phyloP scores from a whole-genome alignment of 225 moss, liverwort and hornwort genomes.

The Takakia lepidozioides region DNA sequence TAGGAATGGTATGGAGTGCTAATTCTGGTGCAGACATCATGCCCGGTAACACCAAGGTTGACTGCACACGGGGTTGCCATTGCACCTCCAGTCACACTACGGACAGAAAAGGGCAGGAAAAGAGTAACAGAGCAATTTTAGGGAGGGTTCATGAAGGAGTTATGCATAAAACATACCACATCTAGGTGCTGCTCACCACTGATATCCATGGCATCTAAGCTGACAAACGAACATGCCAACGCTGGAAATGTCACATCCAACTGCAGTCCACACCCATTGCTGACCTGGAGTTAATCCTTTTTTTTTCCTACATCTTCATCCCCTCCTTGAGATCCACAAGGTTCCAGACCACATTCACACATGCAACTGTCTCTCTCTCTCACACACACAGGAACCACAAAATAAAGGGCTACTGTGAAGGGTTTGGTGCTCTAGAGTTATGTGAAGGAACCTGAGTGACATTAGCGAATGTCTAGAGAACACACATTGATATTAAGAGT shows the following conservation, averaged over 20 bases:
- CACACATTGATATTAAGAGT: slow-evolving; percentile 90
- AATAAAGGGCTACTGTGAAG: not conserved
- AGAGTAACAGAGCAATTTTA: too few relatives aligned
- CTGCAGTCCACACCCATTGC: slow-evolving; percentile 39
- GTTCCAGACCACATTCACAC: not conserved
- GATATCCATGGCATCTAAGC: slow-evolving; percentile 99
- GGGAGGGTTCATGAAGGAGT: too few relatives aligned
- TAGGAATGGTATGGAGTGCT: too few relatives aligned
- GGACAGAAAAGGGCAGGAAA: too few relatives aligned
- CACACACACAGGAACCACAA: not conserved
- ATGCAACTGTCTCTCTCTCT: not conserved
- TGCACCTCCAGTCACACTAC: too few relatives aligned
- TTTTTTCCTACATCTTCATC: not conserved
- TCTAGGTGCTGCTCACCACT: slow-evolving; percentile 99
- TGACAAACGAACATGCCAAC: slow-evolving; percentile 93
- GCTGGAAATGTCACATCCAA: slow-evolving; percentile 97
- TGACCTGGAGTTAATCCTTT: not conserved
- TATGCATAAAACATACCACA: slow-evolving; percentile 78
- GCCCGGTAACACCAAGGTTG: too few relatives aligned
- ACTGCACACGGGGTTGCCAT: too few relatives aligned
- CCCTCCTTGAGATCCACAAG: not conserved
- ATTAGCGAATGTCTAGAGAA: slow-evolving; percentile 5
- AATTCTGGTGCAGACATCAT: too few relatives aligned
- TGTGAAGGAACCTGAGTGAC: not conserved
- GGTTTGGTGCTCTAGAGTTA: not conserved